Conservation (phyloP, 768 basidiomycete genomes). For the Arthromyces matolae region DNA sequence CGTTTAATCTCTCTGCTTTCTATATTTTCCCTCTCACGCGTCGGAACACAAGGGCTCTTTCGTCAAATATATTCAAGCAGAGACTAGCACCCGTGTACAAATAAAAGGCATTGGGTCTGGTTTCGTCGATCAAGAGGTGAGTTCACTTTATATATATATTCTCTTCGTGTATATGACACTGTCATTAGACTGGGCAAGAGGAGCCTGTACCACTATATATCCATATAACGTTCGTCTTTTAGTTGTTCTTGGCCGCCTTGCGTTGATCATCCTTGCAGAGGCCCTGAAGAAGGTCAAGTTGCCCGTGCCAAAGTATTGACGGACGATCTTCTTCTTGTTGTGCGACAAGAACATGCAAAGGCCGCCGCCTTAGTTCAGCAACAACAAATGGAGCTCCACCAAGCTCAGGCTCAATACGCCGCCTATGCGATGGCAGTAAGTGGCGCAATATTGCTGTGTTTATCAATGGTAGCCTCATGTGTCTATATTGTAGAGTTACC, state of each 20-base stretch:
- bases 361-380: constrained; percentile 50
- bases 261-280: not conserved
- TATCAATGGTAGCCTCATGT: too few species aligned
- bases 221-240: constrained; percentile 71
- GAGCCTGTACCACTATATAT: constrained; percentile 89
- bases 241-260: not conserved
- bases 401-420: constrained; percentile 78
- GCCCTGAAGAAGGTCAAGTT: constrained; percentile 72
- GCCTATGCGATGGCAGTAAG: constrained; percentile 63
- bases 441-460: constrained; percentile 18
- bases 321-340: constrained; percentile 82
- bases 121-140: constrained; percentile 88
- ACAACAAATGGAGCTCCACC: constrained; percentile 84
- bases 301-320: constrained; percentile 77
- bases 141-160: constrained; percentile 22
- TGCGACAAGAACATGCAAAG: constrained; percentile 83
- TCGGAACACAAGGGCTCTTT: constrained; percentile 98
- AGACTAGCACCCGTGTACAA: constrained; percentile 94
- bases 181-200: constrained; percentile 26
- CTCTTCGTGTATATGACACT: not conserved
- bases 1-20: constrained; percentile 21
- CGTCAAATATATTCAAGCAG: constrained; percentile 96
- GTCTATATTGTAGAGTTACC: constrained; percentile 45
- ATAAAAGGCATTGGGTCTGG: constrained; percentile 95
- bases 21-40: not conserved